phyloP scores from a whole-genome alignment of 805 yeast species.

The Debaryomyces tyrocola region DNA sequence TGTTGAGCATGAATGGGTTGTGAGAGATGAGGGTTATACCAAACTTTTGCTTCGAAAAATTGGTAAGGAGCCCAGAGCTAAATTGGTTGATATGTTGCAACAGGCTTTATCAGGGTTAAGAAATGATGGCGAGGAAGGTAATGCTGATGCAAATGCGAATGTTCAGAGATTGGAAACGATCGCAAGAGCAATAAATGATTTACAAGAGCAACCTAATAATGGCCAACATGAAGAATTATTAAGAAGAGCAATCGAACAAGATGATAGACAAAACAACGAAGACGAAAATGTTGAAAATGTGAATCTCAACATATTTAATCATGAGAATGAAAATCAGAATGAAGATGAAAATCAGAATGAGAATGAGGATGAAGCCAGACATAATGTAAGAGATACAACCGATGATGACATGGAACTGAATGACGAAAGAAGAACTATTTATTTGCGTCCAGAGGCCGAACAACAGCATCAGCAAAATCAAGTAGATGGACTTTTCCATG shows the following conservation, averaged over 20 bases:
- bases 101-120: conserved; percentile 25
- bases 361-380: neutral
- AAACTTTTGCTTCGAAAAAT: conserved; percentile 58
- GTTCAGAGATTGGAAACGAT: conserved; percentile 23
- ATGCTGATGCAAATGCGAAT: conserved; percentile 22
- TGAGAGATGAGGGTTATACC: conserved; percentile 65
- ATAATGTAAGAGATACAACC: neutral
- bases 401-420: conserved; percentile 1
- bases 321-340: neutral
- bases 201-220: conserved; percentile 14
- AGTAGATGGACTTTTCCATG: neutral
- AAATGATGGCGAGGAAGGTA: conserved; percentile 20
- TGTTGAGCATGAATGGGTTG: conserved; percentile 69
- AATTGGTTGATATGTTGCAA: conserved; percentile 38
- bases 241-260: conserved; percentile 17
- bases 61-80: conserved; percentile 54
- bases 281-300: conserved; percentile 10
- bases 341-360: conserved; percentile 1
- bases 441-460: conserved; percentile 1
- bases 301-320: neutral
- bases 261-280: conserved; percentile 16
- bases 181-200: conserved; percentile 28
- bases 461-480: neutral
- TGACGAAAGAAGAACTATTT: conserved; percentile 5
- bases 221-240: conserved; percentile 16